Evolutionary conservation across 768 basidiomycete species (phyloP), one percentile per base, ranked within the genome.

Genomic region (Collybia sordida): DNA sequence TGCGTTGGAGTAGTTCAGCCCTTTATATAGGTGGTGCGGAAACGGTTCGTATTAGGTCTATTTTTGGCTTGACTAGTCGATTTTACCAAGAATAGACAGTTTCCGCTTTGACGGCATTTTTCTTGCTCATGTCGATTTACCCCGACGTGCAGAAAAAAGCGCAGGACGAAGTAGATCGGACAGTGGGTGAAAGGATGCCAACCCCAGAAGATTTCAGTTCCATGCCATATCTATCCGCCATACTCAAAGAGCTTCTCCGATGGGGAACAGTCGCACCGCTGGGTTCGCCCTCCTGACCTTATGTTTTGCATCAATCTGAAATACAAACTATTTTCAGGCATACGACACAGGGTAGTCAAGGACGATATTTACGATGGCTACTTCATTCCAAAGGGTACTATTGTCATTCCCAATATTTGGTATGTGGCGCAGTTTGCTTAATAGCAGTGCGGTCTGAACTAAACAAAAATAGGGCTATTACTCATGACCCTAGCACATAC

Each of bases 131-230:
- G 31, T 6, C 31, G 31, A 7, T 31, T 31, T 54, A 67, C 44
- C 70, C 69, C 3, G 65, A 67, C 1, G 59, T 65, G 4, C 68
- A 67, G 51, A 43, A 44, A 14, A 60, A 55, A 27, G 71, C 68
- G 0, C 67, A 67, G 43, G 59, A 50, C 7, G 71, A 73, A 46
- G 39, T 74, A 15, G 66, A 69, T 43, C 14, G 42, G 3, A 65
- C 67, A 3, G 45, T 71, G 2, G 67, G 67, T 0, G 38, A 38
- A 3, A 48, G 66, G 0, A 52, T 74, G 14, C 72, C 72, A 0
- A 55, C 43, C 8, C 55, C 66, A 28, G 52, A 52, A 11, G 71
- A 72, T 45, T 45, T 54, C 6, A 49, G 42, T 1, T 22, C 52
- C 6, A 43, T 72, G 21, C 67, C 68, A 0, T 71, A 69, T 42